Percentiles rank a stretch among this genome's conserved stretches.
These are phyloP conservation scores for Nitzschia putrida DNA, from an alignment of 108 stramenopile species.

Conservation along the genomic window DNA sequence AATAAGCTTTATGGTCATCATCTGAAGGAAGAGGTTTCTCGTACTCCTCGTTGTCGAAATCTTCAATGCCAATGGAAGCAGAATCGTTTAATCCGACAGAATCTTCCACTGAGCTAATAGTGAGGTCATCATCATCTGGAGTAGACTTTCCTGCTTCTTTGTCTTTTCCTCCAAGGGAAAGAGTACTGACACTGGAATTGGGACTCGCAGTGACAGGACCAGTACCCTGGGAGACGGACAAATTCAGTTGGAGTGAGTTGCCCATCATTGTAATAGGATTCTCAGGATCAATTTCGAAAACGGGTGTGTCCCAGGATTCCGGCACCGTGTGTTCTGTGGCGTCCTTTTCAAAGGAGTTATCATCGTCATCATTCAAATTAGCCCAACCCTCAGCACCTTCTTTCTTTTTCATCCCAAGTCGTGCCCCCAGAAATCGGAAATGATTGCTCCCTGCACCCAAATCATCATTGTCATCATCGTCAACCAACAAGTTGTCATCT, in stretches of 20 bases:
- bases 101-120: background rate
- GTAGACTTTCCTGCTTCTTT: no score
- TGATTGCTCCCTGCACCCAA: background rate
- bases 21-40: background rate
- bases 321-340: background rate
- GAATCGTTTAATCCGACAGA: background rate
- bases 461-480: background rate
- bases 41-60: background rate
- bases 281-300: background rate
- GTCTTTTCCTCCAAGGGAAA: background rate
- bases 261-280: background rate
- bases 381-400: conserved; percentile 2
- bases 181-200: background rate
- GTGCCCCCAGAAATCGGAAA: background rate
- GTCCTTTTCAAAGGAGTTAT: background rate
- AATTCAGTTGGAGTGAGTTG: background rate
- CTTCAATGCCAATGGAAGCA: background rate
- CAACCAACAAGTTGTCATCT: background rate
- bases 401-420: background rate
- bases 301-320: background rate
- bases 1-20: background rate
- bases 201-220: background rate
- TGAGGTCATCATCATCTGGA: background rate
- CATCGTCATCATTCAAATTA: background rate
- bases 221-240: background rate